These are phyloP conservation scores for California macrophylla DNA, from an alignment of 441 rosid species.

Conservation along the genomic window DNA sequence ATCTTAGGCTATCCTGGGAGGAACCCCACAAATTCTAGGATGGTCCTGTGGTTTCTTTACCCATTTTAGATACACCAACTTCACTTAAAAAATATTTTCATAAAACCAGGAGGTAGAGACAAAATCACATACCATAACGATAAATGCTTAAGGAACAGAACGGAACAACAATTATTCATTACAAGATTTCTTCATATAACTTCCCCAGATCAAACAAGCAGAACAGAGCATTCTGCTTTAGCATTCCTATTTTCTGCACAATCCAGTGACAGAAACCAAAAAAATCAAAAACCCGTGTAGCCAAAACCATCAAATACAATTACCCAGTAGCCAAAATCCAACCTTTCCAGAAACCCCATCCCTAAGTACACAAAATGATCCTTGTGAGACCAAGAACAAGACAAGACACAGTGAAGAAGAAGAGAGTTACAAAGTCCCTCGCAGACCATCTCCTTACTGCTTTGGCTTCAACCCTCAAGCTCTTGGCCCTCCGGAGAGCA, in stretches of 20 bases:
- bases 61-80: no score
- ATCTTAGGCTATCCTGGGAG: no score
- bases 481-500: conserved; percentile 81
- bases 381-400: conserved; percentile 64
- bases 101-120: no score
- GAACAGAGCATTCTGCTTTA: conserved; percentile 32
- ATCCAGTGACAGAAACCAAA: conserved; percentile 7
- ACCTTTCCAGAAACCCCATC: not conserved
- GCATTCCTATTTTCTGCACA: not conserved
- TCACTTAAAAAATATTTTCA: no score
- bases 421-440: conserved; percentile 57
- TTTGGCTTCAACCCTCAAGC: conserved; percentile 57
- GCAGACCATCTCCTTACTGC: conserved; percentile 70
- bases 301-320: not conserved
- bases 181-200: not conserved
- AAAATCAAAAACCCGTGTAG: not conserved
- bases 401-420: conserved; percentile 67
- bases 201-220: conserved; percentile 22
- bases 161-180: no score
- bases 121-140: no score
- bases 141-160: no score
- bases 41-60: no score
- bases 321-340: not conserved
- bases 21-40: no score
- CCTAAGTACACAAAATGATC: conserved; percentile 48